phyloP scores from a whole-genome alignment of 2,329 filamentous ascomycete species.

The Penicillium verrucosum region DNA sequence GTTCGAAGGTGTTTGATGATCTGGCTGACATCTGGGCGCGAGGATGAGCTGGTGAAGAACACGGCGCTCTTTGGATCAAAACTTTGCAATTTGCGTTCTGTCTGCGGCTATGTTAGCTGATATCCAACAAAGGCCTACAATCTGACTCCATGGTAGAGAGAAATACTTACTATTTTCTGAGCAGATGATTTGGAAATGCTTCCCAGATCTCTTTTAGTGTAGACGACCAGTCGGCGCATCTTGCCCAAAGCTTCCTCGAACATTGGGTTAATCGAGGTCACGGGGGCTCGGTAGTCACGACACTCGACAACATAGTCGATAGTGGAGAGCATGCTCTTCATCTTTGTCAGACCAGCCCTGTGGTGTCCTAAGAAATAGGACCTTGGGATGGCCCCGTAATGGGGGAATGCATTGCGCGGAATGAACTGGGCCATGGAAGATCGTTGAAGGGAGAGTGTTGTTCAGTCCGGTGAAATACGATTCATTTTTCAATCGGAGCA shows the following conservation, averaged over 20 bases:
- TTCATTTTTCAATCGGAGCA: constrained; percentile 8
- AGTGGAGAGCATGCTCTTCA: constrained; percentile 74
- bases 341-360: constrained; percentile 72
- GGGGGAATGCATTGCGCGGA: constrained; percentile 69
- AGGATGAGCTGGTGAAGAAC: constrained; percentile 37
- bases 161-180: constrained; percentile 38
- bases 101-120: constrained; percentile 17
- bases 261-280: constrained; percentile 84
- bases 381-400: constrained; percentile 71
- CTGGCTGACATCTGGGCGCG: constrained; percentile 29
- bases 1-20: constrained; percentile 34
- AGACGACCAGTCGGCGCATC: constrained; percentile 75
- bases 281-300: constrained; percentile 84
- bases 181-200: constrained; percentile 41
- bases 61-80: constrained; percentile 34
- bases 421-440: constrained; percentile 54
- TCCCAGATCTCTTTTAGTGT: constrained; percentile 83
- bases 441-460: neutral
- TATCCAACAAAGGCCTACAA: neutral
- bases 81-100: constrained; percentile 33
- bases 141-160: too few relatives aligned
- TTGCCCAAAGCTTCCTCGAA: constrained; percentile 76
- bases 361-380: constrained; percentile 97
- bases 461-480: neutral
- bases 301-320: constrained; percentile 92